Conservation (phyloP, 2,329 filamentous ascomycete species). For the Penicillium sp. region DNA sequence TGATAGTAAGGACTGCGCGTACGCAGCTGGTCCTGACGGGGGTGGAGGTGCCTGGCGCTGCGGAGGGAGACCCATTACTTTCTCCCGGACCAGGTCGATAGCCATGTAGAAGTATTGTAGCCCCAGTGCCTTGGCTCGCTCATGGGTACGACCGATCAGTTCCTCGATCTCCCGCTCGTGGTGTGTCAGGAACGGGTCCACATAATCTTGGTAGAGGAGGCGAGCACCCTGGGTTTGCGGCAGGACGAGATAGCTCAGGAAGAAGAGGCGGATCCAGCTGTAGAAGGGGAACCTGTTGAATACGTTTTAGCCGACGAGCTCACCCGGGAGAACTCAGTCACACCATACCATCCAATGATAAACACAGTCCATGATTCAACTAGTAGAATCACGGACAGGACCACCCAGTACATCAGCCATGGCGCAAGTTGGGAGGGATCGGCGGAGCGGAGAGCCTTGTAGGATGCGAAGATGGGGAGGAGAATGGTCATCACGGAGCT, state of each 20-base stretch:
- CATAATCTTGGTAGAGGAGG: constrained; percentile 78
- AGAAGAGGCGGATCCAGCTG: constrained; percentile 82
- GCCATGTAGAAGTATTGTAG: constrained; percentile 73
- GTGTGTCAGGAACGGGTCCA: constrained; percentile 84
- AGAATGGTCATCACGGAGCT: constrained; percentile 87
- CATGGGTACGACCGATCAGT: constrained; percentile 81
- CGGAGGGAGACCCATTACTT: constrained; percentile 77
- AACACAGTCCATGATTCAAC: constrained; percentile 87
- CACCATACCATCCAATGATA: constrained; percentile 74
- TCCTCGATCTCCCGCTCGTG: constrained; percentile 90
- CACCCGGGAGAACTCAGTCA: neutral
- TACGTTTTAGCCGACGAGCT: constrained; percentile 5
- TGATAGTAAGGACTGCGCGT: constrained; percentile 80
- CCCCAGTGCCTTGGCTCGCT: constrained; percentile 75
- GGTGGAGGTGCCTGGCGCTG: constrained; percentile 54
- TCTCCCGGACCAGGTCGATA: constrained; percentile 73
- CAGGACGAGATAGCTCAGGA: constrained; percentile 93
- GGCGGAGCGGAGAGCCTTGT: constrained; percentile 93
- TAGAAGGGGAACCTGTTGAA: constrained; percentile 81
- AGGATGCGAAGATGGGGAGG: constrained; percentile 94
- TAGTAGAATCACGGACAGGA: constrained; percentile 78
- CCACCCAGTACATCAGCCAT: constrained; percentile 99
- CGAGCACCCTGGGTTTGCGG: constrained; percentile 95
- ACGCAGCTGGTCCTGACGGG: constrained; percentile 51
- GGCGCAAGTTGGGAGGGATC: constrained; percentile 88